Evolutionary conservation across 148 eudicot genomes (phyloP).

Genomic region (Agrostemma githago): DNA sequence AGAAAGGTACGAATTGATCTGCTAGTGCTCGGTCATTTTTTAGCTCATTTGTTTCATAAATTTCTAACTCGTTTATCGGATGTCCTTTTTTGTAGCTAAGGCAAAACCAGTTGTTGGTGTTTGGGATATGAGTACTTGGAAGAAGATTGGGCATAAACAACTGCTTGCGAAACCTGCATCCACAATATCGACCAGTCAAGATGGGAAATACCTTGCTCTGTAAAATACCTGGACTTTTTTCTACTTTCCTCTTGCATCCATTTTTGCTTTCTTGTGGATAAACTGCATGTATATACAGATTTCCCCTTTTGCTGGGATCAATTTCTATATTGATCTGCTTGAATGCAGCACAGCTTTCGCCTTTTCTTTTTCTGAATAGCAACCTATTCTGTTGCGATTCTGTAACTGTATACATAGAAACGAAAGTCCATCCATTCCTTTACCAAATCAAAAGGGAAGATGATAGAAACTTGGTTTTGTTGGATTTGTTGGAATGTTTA

Average conservation of each 20-base stretch:
- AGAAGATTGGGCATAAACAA: slow-evolving; percentile 74
- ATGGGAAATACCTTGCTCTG: slow-evolving; percentile 96
- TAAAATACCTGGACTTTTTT: slow-evolving; percentile 40
- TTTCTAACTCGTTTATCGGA: neutral
- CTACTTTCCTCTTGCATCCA: neutral
- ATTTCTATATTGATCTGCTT: neutral
- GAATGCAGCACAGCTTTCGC: neutral
- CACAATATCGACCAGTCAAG: slow-evolving; percentile 65
- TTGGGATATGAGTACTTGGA: slow-evolving; percentile 96
- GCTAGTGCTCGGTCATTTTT: neutral
- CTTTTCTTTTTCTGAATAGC: neutral
- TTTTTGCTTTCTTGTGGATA: neutral
- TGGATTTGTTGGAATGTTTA: neutral
- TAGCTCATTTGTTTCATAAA: neutral
- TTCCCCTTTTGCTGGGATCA: neutral
- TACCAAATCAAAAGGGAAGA: neutral
- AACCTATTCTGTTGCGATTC: neutral
- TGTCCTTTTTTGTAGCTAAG: slow-evolving; percentile 33
- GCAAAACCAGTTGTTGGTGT: slow-evolving; percentile 59
- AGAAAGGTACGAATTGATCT: slow-evolving; percentile 52
- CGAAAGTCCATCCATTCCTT: neutral
- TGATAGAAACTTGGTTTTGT: neutral
- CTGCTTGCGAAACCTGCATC: slow-evolving; percentile 81
- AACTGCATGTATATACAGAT: neutral
- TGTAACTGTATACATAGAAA: neutral